Conservation (phyloP, 106 monocot genomes). For the Posidonia australis region DNA sequence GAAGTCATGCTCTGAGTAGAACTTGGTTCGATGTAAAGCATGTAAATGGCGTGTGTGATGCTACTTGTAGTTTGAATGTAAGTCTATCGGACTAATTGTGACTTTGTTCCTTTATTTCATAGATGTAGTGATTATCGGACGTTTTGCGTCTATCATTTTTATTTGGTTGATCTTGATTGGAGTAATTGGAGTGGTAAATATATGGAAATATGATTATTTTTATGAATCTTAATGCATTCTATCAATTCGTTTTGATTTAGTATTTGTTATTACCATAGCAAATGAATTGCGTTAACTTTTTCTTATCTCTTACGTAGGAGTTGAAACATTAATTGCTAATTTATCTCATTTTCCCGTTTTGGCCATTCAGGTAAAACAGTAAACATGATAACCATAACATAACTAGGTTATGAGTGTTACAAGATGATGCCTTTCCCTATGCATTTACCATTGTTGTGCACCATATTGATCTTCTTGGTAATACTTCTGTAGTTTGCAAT, state of each 20-base stretch:
- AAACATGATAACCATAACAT: neutral
- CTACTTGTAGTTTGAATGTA: neutral
- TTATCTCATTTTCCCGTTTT: slow-evolving; percentile 24
- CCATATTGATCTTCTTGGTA: too few species aligned
- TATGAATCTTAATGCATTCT: neutral
- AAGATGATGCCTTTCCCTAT: too few species aligned
- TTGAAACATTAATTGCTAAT: slow-evolving; percentile 25
- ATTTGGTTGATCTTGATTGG: slow-evolving; percentile 88
- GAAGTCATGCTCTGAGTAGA: too few species aligned
- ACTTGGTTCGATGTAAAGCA: neutral
- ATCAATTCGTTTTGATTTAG: neutral
- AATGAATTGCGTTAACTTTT: neutral
- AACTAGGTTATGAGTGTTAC: too few species aligned
- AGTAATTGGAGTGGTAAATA: slow-evolving; percentile 58
- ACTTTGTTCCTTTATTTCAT: slow-evolving; percentile 8
- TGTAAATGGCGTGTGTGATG: neutral
- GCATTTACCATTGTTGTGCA: too few species aligned
- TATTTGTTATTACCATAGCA: neutral
- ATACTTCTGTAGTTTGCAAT: too few species aligned
- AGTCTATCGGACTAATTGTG: neutral
- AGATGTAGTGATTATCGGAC: slow-evolving; percentile 78
- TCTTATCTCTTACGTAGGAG: slow-evolving; percentile 6
- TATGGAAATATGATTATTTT: slow-evolving; percentile 51
- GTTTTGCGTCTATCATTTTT: slow-evolving; percentile 81
- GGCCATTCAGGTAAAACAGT: slow-evolving; percentile 16